phyloP scores from a whole-genome alignment of 1,139 yeast species.

The Kodamaea suecica region DNA sequence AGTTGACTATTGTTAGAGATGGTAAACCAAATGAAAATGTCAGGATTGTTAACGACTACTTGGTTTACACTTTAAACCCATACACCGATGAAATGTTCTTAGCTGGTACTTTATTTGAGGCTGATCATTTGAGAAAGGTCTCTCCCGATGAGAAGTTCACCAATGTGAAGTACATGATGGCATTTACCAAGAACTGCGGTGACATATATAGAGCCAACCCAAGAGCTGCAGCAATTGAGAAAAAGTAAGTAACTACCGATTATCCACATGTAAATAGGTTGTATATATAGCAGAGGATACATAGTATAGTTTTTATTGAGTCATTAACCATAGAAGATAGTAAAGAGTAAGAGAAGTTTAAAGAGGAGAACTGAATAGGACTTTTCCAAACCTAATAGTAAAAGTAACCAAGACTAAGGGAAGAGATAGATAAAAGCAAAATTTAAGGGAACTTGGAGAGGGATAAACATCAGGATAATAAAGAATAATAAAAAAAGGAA shows the following conservation, averaged over 20 bases:
- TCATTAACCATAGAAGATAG: neutral
- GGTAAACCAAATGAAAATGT: slow-evolving; percentile 36
- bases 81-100: slow-evolving; percentile 60
- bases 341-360: neutral
- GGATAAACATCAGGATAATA: too few relatives aligned
- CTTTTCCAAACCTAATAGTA: neutral
- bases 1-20: slow-evolving; percentile 45
- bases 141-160: slow-evolving; percentile 41
- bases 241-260: neutral
- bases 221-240: slow-evolving; percentile 5
- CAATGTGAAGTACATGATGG: slow-evolving; percentile 19
- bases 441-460: too few relatives aligned
- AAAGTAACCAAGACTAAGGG: neutral
- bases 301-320: neutral
- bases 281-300: too few relatives aligned
- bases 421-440: neutral
- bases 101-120: slow-evolving; percentile 81
- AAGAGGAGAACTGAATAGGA: neutral
- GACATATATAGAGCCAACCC: slow-evolving; percentile 38
- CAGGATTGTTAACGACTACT: slow-evolving; percentile 65
- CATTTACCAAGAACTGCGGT: slow-evolving; percentile 36
- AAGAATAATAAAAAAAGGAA: too few relatives aligned
- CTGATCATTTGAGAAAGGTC: slow-evolving; percentile 41
- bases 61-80: slow-evolving; percentile 76
- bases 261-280: neutral